Evolutionary conservation across 306 rosid genomes (phyloP), one percentile per base, ranked within the genome.

Genomic region (Cucurbita moschata): DNA sequence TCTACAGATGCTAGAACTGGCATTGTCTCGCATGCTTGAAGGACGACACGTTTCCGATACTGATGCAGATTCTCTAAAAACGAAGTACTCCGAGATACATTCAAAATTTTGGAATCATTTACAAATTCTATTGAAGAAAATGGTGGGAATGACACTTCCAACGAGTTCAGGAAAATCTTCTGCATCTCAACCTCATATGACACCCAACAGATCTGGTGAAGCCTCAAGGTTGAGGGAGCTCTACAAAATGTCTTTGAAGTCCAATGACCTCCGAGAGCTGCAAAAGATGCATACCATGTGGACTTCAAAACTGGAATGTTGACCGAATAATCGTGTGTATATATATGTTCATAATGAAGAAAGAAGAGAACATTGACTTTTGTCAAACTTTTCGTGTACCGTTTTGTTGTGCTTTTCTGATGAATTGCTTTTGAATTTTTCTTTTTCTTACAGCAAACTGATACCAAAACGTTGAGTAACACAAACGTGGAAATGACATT

Each of bases 71-170:
- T 80, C 81, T 30, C 79, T 78, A 81, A 70, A 75, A 60, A 78
- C 59, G 54, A 71, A 75, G 56, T 23, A 82, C 78, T 86, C 88
- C 2, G 96, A 87, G 67, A 47, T 86, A 49, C 90, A 88, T 76
- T 86, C 90, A 59, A 87, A 83, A 78, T 93, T 90, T 77, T 93
- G 96, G 96, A 80, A 83, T 53, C 94, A 87, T 75, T 71, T 88
- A 84, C 97, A 87, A 82, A 84, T 78, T 90, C 86, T 93, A 76
- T 80, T 93, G 87, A 93, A 87, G 90, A 93, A 87, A 83, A 86
- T 93, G 88, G 75, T 93, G 89, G 83, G 83, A 37, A 23, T 67
- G 4, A 67, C 87, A 19, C 87, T 87, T 78, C 47, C 88, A 44
- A 83, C 86, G 12, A 67, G 78, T 76, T 81, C 81, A 62, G 86